Conservation (phyloP, 345 rosid genomes). For the Citrus trifoliata region DNA sequence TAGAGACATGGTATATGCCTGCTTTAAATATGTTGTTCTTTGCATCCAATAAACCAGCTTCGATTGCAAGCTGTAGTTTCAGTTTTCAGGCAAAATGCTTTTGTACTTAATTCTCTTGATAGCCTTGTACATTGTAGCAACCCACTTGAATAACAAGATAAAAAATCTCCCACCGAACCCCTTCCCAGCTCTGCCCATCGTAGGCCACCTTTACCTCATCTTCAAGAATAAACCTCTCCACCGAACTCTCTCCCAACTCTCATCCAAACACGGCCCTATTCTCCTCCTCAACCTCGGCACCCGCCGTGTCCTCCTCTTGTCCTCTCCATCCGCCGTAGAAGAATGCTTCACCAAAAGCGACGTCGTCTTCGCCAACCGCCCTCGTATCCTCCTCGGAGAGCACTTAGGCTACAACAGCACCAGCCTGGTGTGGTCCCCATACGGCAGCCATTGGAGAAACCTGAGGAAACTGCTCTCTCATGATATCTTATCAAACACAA, state of each 20-base stretch:
- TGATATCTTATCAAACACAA: conserved; percentile 24
- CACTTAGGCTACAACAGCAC: conserved; percentile 25
- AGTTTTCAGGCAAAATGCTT: not conserved
- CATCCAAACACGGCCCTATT: conserved; percentile 18
- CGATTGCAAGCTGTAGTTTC: not conserved
- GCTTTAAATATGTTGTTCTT: not conserved
- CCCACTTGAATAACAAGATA: not conserved
- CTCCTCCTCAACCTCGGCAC: conserved; percentile 23
- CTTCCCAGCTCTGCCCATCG: conserved; percentile 23
- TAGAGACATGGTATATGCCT: too few species aligned
- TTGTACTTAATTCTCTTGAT: not conserved
- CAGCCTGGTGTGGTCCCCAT: conserved; percentile 24
- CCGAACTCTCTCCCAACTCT: conserved; percentile 23
- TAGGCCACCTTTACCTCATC: conserved; percentile 34
- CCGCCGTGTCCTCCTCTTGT: conserved; percentile 25
- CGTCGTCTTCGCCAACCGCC: conserved; percentile 31
- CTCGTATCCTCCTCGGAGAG: conserved; percentile 18
- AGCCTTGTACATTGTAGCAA: conserved; percentile 8
- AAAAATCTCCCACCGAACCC: conserved; percentile 26
- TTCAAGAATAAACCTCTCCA: conserved; percentile 25
- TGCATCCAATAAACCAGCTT: not conserved
- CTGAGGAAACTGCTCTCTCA: conserved; percentile 18
- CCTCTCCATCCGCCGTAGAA: conserved; percentile 22
- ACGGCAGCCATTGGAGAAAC: conserved; percentile 33
- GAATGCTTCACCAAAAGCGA: conserved; percentile 34